phyloP scores from a whole-genome alignment of 495 filamentous ascomycete species.

The Tuber microsphaerosporum region DNA sequence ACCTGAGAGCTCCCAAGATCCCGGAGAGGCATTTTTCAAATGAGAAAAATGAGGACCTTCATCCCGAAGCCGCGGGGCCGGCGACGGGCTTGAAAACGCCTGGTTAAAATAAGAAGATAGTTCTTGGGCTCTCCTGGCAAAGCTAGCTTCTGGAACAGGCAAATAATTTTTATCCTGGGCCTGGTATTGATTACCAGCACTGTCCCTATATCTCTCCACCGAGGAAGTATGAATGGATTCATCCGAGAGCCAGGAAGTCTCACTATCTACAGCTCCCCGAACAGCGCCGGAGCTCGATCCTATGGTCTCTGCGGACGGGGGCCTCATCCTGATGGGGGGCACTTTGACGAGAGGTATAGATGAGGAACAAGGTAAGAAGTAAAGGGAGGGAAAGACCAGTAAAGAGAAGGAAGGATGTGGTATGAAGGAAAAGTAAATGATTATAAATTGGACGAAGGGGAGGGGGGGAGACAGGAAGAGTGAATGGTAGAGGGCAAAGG shows the following conservation, averaged over 20 bases:
- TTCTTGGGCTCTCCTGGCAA: neutral
- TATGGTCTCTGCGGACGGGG: neutral
- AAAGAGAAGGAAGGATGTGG: neutral
- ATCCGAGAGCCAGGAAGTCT: neutral
- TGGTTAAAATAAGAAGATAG: neutral
- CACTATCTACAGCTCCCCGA: neutral
- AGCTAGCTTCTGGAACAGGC: neutral
- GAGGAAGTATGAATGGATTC: neutral
- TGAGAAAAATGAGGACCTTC: neutral
- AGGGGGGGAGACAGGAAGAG: neutral
- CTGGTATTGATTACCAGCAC: neutral
- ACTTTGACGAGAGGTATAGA: neutral
- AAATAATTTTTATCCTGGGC: neutral
- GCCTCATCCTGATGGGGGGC: neutral
- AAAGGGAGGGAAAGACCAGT: neutral
- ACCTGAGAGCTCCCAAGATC: neutral
- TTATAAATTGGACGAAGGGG: neutral
- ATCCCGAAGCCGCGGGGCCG: neutral
- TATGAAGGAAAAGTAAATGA: neutral
- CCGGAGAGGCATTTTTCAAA: neutral
- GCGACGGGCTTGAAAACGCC: neutral
- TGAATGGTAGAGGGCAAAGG: neutral
- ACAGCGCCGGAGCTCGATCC: neutral
- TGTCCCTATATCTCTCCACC: neutral
- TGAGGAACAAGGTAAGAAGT: neutral